These are phyloP conservation scores for Teratosphaeria nubilosa DNA, from an alignment of 2,329 filamentous ascomycete species.

Conservation along the genomic window DNA sequence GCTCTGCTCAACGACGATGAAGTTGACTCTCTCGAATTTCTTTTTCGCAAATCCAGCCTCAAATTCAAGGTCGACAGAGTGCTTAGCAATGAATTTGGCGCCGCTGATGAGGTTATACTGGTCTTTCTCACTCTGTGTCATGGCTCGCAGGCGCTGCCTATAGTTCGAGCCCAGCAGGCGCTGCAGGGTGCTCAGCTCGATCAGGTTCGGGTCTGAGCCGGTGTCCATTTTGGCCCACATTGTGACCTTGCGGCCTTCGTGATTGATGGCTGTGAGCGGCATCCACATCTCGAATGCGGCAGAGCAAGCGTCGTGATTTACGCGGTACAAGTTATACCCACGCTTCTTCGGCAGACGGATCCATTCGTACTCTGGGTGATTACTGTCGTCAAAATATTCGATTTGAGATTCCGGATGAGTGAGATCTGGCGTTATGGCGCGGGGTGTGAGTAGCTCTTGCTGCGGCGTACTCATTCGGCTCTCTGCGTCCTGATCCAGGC, in stretches of 20 bases:
- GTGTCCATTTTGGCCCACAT: slow-evolving; percentile 18
- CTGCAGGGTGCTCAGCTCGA: slow-evolving; percentile 9
- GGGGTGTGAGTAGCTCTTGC: slow-evolving; percentile 3
- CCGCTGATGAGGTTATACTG: slow-evolving; percentile 7
- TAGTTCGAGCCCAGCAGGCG: slow-evolving; percentile 1
- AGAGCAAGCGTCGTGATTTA: slow-evolving; percentile 1
- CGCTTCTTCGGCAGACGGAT: slow-evolving; percentile 10
- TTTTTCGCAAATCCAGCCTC: slow-evolving; percentile 5
- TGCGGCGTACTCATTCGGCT: background rate
- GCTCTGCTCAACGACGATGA: slow-evolving; percentile 8
- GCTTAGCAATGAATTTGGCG: slow-evolving; percentile 7
- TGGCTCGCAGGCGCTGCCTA: background rate
- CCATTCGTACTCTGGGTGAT: slow-evolving; percentile 10
- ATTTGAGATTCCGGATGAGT: background rate
- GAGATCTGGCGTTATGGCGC: slow-evolving; percentile 1
- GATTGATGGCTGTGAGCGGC: slow-evolving; percentile 9
- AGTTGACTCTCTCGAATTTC: slow-evolving; percentile 6
- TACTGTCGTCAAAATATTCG: slow-evolving; percentile 7
- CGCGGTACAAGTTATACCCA: slow-evolving; percentile 9
- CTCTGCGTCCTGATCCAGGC: background rate
- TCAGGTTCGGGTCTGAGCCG: slow-evolving; percentile 13
- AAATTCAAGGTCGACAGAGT: slow-evolving; percentile 8
- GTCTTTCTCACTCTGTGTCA: background rate
- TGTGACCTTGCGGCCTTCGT: slow-evolving; percentile 7
- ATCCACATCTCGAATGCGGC: slow-evolving; percentile 11